Percentiles rank a stretch among this genome's conserved stretches.
phyloP scores from a whole-genome alignment of 208 protist genomes.

The Trypanosoma brucei region DNA sequence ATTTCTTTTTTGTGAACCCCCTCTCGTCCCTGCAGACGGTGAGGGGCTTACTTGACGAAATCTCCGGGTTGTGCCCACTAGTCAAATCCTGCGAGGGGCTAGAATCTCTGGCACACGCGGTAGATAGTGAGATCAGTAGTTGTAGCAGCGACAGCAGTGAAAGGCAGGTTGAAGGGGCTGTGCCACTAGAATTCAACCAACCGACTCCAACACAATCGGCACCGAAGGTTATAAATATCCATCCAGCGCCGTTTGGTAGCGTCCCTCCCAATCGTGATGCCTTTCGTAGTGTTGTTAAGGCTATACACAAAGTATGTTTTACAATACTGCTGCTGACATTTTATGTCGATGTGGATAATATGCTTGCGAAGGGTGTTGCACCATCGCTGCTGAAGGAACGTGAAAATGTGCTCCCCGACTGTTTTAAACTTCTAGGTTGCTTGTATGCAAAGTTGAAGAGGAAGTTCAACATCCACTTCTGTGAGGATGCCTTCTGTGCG shows the following conservation, averaged over 20 bases:
- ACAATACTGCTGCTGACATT: constrained; percentile 38
- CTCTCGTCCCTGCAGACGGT: constrained; percentile 2
- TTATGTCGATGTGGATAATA: constrained; percentile 24
- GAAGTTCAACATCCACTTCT: background rate
- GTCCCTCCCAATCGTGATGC: background rate
- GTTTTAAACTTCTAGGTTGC: constrained; percentile 2
- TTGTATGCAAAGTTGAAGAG: constrained; percentile 3
- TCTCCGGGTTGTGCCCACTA: background rate
- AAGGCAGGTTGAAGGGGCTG: too few relatives aligned
- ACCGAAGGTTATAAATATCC: background rate
- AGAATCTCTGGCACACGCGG: too few relatives aligned
- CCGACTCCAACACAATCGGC: too few relatives aligned
- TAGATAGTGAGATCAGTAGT: too few relatives aligned
- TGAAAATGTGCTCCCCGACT: background rate
- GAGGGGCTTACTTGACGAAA: background rate
- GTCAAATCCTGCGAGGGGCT: too few relatives aligned
- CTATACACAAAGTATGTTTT: constrained; percentile 40
- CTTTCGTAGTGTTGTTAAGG: constrained; percentile 33
- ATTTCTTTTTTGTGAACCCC: constrained; percentile 21
- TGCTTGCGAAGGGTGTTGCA: constrained; percentile 10
- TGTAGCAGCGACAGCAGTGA: too few relatives aligned
- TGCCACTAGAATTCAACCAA: too few relatives aligned
- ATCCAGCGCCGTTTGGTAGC: background rate
- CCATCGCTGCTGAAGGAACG: background rate
- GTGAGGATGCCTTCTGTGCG: background rate